Evolutionary conservation across 23 red algal genomes (phyloP).

Genomic region (Cyanidioschyzon merolae): DNA sequence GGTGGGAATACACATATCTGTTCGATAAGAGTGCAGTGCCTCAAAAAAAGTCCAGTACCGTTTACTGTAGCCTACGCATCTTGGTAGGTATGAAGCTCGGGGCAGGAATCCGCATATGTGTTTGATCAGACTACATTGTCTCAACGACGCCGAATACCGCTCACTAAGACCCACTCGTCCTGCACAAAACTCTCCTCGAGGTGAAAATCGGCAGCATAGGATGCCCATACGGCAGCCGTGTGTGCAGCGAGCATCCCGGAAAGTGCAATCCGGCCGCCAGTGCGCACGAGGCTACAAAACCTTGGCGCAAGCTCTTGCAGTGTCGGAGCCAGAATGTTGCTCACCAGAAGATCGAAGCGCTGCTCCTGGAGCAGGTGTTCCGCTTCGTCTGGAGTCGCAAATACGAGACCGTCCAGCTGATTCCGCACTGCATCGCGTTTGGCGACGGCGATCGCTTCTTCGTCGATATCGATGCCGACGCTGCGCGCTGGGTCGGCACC

Average conservation of each 20-base stretch:
- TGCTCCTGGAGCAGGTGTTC: neutral
- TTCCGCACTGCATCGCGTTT: constrained; percentile 37
- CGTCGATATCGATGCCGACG: constrained; percentile 55
- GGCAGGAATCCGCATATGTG: no score
- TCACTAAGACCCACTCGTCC: neutral
- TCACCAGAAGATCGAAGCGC: constrained; percentile 54
- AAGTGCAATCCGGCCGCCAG: constrained; percentile 42
- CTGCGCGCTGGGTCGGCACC: neutral
- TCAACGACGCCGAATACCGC: neutral
- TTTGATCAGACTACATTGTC: no score
- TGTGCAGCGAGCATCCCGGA: constrained; percentile 47
- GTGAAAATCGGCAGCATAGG: constrained; percentile 21
- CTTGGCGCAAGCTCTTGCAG: constrained; percentile 39
- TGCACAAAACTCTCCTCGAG: neutral
- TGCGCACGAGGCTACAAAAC: constrained; percentile 16
- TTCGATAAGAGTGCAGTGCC: no score
- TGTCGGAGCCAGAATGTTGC: constrained; percentile 70
- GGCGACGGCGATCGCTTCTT: constrained; percentile 36
- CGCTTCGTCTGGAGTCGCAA: constrained; percentile 17
- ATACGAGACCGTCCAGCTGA: neutral
- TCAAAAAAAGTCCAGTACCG: no score
- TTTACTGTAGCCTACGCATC: no score
- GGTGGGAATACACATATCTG: no score
- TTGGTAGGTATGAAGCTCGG: no score
- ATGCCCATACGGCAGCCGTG: constrained; percentile 32